Evolutionary conservation across 768 basidiomycete species (phyloP).

Genomic region (Hortiboletus campestris): DNA sequence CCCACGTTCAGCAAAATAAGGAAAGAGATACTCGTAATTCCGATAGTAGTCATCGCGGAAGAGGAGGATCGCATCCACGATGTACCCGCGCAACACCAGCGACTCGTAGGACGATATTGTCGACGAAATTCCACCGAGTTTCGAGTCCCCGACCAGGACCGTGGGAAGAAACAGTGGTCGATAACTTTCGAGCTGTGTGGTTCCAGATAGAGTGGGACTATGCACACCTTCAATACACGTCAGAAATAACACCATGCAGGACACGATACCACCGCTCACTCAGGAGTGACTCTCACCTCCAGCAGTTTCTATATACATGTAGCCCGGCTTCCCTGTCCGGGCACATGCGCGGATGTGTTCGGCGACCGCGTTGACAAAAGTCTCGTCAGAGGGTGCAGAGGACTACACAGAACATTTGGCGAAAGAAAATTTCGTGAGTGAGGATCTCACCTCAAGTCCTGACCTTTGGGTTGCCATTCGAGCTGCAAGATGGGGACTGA

Average conservation of each 20-base stretch:
- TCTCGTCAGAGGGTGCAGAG: conserved; percentile 56
- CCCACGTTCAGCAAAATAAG: conserved; percentile 77
- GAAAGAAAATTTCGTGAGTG: neutral
- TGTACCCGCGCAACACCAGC: conserved; percentile 84
- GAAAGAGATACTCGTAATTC: conserved; percentile 77
- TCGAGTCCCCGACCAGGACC: conserved; percentile 82
- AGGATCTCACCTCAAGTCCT: conserved; percentile 28
- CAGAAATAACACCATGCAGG: neutral
- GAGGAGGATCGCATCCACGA: conserved; percentile 77
- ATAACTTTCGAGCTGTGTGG: conserved; percentile 82
- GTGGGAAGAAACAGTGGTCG: conserved; percentile 86
- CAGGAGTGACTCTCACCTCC: conserved; percentile 67
- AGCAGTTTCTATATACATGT: conserved; percentile 91
- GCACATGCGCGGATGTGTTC: conserved; percentile 60
- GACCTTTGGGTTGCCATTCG: conserved; percentile 40
- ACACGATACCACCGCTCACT: conserved; percentile 4
- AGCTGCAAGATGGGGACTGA: conserved; percentile 91
- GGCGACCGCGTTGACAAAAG: conserved; percentile 63
- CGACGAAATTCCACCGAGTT: conserved; percentile 90
- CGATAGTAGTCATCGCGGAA: conserved; percentile 86
- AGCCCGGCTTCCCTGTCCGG: conserved; percentile 31
- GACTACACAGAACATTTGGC: conserved; percentile 19
- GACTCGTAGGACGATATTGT: conserved; percentile 95
- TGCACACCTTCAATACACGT: conserved; percentile 67
- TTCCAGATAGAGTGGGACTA: conserved; percentile 80